These are phyloP conservation scores for Panaeolus papilionaceus DNA, from an alignment of 768 basidiomycete genomes.

Conservation along the genomic window DNA sequence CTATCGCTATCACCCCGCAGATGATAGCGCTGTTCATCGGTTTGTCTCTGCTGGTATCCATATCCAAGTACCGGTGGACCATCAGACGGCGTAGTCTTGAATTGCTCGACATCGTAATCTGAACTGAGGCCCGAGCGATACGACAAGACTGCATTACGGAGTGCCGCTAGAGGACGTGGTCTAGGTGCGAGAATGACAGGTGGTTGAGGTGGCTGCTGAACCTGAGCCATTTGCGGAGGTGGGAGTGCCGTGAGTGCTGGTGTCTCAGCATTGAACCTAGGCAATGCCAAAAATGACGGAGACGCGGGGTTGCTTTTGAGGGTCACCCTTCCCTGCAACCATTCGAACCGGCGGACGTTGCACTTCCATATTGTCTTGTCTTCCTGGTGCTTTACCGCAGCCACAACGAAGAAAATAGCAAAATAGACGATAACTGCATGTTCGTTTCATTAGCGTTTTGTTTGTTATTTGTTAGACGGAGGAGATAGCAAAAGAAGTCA, in stretches of 20 bases:
- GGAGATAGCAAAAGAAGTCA: constrained; percentile 6
- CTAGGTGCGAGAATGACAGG: constrained; percentile 50
- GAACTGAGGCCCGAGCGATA: constrained; percentile 45
- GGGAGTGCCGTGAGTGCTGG: constrained; percentile 22
- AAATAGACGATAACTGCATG: constrained; percentile 64
- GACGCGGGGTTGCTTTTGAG: constrained; percentile 43
- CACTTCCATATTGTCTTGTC: constrained; percentile 59
- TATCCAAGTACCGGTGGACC: background rate
- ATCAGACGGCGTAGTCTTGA: constrained; percentile 34
- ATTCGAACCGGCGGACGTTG: constrained; percentile 51
- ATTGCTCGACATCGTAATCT: constrained; percentile 58
- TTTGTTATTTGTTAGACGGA: background rate
- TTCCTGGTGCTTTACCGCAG: constrained; percentile 44
- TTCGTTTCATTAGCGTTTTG: constrained; percentile 14
- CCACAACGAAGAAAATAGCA: constrained; percentile 49
- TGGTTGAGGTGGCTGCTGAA: constrained; percentile 38
- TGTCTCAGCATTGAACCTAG: constrained; percentile 19
- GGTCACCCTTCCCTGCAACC: constrained; percentile 32
- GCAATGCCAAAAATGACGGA: constrained; percentile 19
- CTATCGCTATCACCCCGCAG: background rate
- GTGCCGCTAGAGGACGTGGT: constrained; percentile 41
- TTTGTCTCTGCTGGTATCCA: background rate
- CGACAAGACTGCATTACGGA: constrained; percentile 41
- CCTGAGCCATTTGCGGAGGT: constrained; percentile 33
- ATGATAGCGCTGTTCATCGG: background rate